Evolutionary conservation across 106 monocot species (phyloP), one percentile per base, ranked within the genome.

Genomic region (Allium sativum): DNA sequence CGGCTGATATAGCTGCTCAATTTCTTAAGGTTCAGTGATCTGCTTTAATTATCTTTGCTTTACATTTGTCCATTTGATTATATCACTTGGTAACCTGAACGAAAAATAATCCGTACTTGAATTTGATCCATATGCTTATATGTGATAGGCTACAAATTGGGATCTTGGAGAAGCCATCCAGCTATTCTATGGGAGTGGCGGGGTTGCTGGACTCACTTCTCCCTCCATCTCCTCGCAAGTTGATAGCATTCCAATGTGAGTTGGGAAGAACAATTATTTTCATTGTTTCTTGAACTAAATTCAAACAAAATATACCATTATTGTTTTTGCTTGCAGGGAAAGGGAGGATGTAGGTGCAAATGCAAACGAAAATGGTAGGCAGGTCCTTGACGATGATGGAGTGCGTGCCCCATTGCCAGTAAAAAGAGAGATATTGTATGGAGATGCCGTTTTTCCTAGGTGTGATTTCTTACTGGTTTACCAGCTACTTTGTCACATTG

Each of bases 151-250:
- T 7, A 83, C 94, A 14, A 75, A 71, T 57, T 90, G 94, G 90
- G 79, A 79, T 22, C 80, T 94, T 1, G 94, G 90, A 21, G 94
- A 94, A 48, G 94, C 83, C 45, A 63, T 94, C 55, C 89, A 94
- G 63, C 70, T 94, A 42, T 94, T 86, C 70, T 94, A 76, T 64
- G 83, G 83, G 15, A 77, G 68, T 54, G 89, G 89, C 1, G 65
- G 56, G 7, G 73, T 55, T 20, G 58, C 13, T 21, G 65, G 64
- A 18, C 13, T 64, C 41, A 55, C 73, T 15, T 44, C 73, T 20
- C 44, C 82, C 10, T 60, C 74, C 15, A 53, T 51, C 11, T 43
- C 65, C 18, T 47, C 52, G 6, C 59, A 56, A 18, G 48, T 55
- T 42, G 58, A 42, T 53, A 47, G 52, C 13, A 63, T 6, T 57